Evolutionary conservation across 306 rosid species (phyloP), one percentile per base, ranked within the genome.

Genomic region (Ormosia semicastrata): DNA sequence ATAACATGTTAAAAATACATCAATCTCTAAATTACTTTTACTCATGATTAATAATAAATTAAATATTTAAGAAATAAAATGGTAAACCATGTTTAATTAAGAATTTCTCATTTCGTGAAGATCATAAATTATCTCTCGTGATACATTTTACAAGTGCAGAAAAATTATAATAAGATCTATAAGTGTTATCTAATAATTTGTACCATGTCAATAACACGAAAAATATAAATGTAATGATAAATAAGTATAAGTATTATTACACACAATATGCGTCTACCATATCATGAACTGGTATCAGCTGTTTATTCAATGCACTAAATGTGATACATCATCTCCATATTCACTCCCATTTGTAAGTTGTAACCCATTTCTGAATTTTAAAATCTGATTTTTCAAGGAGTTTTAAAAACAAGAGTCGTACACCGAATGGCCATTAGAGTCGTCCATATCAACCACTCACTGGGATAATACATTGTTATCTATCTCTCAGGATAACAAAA

Each of bases 401-500:
- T 75, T 49, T 34, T 7, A 15, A 15, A 37, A 44, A 13, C 52
- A 44, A 47, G n/a, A 30, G 53, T 39, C 6, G 44, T 41, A 39
- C 60, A 46, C 65, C 43, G 13, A 41, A 73, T 57, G 72, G 60
- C 40, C 82, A 62, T 53, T 69, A 62, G 41, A 71, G 64, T 69
- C 66, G 5, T 75, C 72, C 43, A 1, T 29, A 76, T 30, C 76
- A 43, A 34, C 50, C 80, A 64, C 66, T 32, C 73, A 37, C 37
- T 34, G 34, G 8, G 64, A 17, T 24, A 41, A 4, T 62, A 24
- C 58, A 63, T 17, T 53, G 46, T 91, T 84, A 87, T 79, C 54
- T 88, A 1, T 81, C 89, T 84, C 95, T 90, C 93, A 95, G 76
- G 46, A 93, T 94, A 59, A 95, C 94, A 64, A 57, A 93, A 83